phyloP scores from a whole-genome alignment of 2,329 filamentous ascomycete species.

The Fusarium coicis region DNA sequence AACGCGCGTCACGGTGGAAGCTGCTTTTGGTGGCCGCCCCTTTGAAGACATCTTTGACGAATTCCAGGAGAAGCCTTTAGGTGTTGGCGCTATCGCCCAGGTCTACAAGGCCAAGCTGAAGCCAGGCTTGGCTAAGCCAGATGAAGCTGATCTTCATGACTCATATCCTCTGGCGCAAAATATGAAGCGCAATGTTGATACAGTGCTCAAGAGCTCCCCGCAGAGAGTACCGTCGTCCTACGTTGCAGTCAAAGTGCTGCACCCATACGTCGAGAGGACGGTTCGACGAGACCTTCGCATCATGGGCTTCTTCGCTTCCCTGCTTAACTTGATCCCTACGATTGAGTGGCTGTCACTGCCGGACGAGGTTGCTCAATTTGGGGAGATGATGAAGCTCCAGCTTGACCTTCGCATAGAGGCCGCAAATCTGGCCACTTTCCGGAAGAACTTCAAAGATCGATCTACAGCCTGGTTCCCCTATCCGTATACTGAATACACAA shows the following conservation, averaged over 20 bases:
- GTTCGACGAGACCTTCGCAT: constrained; percentile 93
- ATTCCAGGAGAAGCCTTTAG: constrained; percentile 88
- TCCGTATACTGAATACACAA: constrained; percentile 92
- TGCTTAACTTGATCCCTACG: constrained; percentile 88
- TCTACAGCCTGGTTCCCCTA: constrained; percentile 97
- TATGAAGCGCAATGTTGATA: constrained; percentile 84
- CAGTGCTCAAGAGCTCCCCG: constrained; percentile 86
- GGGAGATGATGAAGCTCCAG: constrained; percentile 99
- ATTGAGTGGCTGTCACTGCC: constrained; percentile 98
- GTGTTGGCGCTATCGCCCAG: constrained; percentile 95
- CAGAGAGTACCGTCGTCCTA: constrained; percentile 88
- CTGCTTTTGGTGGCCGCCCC: constrained; percentile 80
- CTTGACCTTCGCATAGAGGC: constrained; percentile 94
- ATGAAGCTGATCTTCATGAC: constrained; percentile 64
- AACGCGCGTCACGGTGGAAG: constrained; percentile 82
- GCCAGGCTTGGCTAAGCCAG: constrained; percentile 75
- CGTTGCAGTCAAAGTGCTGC: constrained; percentile 95
- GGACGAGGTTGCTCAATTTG: constrained; percentile 93
- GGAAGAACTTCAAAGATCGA: constrained; percentile 87
- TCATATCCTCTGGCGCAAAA: constrained; percentile 69
- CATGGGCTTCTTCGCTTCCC: constrained; percentile 88
- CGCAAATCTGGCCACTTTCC: constrained; percentile 87
- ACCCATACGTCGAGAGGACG: constrained; percentile 88
- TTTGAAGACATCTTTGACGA: constrained; percentile 97
- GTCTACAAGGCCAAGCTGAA: constrained; percentile 97